Conservation (phyloP, 768 basidiomycete species). For the Serendipita sp. region DNA sequence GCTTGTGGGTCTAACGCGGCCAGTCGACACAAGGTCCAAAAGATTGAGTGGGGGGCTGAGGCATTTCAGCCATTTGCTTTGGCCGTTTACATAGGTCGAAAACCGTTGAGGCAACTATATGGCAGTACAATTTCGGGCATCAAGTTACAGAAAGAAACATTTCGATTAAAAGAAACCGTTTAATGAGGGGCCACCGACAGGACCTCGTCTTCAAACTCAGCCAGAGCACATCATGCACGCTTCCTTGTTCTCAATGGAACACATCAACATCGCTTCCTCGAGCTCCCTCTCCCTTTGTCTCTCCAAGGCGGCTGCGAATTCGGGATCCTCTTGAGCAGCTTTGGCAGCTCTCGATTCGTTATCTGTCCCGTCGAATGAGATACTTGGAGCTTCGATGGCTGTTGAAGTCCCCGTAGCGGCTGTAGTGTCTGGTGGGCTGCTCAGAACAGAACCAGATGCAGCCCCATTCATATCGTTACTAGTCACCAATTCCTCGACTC, state of each 20-base stretch:
- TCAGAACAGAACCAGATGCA: neutral
- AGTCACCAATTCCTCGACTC: constrained; percentile 7
- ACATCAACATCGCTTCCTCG: constrained; percentile 66
- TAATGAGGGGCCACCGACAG: too few species aligned
- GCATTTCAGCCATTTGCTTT: too few species aligned
- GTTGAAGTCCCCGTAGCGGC: constrained; percentile 1
- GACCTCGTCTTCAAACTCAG: constrained; percentile 5
- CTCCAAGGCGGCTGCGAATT: constrained; percentile 63
- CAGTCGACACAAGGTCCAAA: too few species aligned
- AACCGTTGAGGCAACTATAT: constrained; percentile 12
- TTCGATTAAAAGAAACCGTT: neutral
- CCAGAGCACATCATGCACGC: constrained; percentile 80
- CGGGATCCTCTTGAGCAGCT: constrained; percentile 45
- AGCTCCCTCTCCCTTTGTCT: constrained; percentile 55
- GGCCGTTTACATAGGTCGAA: too few species aligned
- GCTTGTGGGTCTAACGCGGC: too few species aligned
- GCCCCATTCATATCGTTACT: constrained; percentile 19
- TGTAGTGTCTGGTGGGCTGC: constrained; percentile 6
- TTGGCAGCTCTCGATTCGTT: constrained; percentile 22
- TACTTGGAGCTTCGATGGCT: constrained; percentile 23
- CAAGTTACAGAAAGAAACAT: constrained; percentile 14
- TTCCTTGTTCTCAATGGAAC: constrained; percentile 87
- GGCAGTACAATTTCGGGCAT: constrained; percentile 26
- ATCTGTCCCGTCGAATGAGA: constrained; percentile 25
- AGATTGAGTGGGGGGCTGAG: too few species aligned